Evolutionary conservation across 116 monocot species (phyloP).

Genomic region (Cymodocea nodosa): DNA sequence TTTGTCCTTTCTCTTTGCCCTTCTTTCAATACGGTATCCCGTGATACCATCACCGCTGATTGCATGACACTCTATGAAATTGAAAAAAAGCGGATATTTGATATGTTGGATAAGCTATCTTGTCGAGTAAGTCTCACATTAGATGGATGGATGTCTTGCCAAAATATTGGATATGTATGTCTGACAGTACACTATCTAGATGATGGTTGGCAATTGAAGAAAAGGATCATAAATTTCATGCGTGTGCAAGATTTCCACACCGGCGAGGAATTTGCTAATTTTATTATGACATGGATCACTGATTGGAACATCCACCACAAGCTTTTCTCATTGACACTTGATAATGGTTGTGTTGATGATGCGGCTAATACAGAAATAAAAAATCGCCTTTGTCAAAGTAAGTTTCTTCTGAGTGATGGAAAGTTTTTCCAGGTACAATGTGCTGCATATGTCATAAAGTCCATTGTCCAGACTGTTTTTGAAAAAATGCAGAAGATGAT

Average conservation of each 20-base stretch:
- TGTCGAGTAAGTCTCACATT: conserved; percentile 23
- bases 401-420: conserved; percentile 9
- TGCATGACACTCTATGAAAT: conserved; percentile 31
- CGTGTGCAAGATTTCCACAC: conserved; percentile 15
- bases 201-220: conserved; percentile 26
- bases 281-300: conserved; percentile 13
- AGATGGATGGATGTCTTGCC: conserved; percentile 24
- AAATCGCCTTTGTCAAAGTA: conserved; percentile 8
- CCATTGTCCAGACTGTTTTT: conserved; percentile 15
- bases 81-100: conserved; percentile 14
- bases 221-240: conserved; percentile 32
- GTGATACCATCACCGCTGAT: conserved; percentile 11
- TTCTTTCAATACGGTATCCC: conserved; percentile 12
- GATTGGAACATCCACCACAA: conserved; percentile 30
- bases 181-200: conserved; percentile 26
- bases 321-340: conserved; percentile 24
- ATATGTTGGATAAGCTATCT: conserved; percentile 12
- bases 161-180: conserved; percentile 18
- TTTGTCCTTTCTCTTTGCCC: conserved; percentile 34
- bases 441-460: conserved; percentile 14
- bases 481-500: conserved; percentile 8
- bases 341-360: conserved; percentile 20
- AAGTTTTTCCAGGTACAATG: conserved; percentile 27
- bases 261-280: conserved; percentile 16
- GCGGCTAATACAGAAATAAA: conserved; percentile 14